Base-by-base conservation (phyloP, 345 rosid genomes). In the Salix dunnii region DNA sequence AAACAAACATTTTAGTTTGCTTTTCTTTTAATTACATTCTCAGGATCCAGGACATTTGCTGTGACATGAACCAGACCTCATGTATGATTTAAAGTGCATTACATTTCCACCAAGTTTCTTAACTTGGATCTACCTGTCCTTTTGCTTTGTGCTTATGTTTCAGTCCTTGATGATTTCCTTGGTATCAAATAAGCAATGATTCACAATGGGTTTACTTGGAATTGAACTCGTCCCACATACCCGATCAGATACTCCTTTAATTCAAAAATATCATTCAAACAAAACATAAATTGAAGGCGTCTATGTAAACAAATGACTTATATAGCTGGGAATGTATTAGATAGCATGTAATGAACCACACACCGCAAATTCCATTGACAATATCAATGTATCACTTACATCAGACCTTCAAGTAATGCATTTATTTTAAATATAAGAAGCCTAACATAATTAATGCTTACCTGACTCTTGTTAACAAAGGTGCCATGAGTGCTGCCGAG, bases 401-500 rank as follows among this genome's bases (percentile, higher is more conserved):
- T 28, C 71, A 75, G 53, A 75, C 9, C 23, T 60, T 58, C 17
- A 30, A 61, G 60, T 27, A 75, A 51, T 17, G 62, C 43, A 2
- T 46, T 35, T 20, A 58, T 6, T 3, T 20, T 25, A 23, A 3
- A 46, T 31, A 14, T 21, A 67, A 2, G 33, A 73, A 30, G 23
- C 35, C 8, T 11, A 18, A 11, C 31, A 4, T 36, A 20, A 67
- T 42, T 70, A 46, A 48, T 31, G 42, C 21, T 35, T 71, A 96
- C 97, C 98, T 88, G 90, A 63, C 42, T 82, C 88, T 92, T 96
- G 88, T 96, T 93, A 71, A 92, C 64, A 35, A 73, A 87, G 27
- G 97, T 89, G 69, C 98, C 97, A 79, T 96, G 99, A 17, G 94
- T 91, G 77, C 98, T 93, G 43, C 91, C 96, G 46, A 90, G 88